A percentile compares a stretch with the other conserved stretches of the same genome.
Evolutionary conservation across 768 basidiomycete genomes (phyloP).

Genomic region (Xanthoconium purpureum): DNA sequence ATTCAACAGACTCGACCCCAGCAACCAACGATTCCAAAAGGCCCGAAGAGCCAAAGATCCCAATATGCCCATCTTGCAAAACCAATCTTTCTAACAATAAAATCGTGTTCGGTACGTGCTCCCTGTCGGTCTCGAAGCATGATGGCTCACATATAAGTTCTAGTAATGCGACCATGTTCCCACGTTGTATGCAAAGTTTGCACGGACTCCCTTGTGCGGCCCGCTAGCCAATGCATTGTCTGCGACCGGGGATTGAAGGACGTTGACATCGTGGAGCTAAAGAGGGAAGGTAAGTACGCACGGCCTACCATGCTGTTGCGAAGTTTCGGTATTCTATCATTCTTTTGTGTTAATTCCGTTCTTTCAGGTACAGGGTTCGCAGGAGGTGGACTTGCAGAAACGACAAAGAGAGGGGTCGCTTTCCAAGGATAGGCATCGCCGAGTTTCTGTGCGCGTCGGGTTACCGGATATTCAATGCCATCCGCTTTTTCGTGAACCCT

Average conservation of each 20-base stretch:
- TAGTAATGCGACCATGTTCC: slow-evolving; percentile 82
- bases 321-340: neutral
- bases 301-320: neutral
- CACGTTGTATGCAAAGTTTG: slow-evolving; percentile 93
- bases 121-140: neutral
- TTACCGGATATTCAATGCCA: neutral
- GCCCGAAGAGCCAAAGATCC: slow-evolving; percentile 53
- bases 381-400: slow-evolving; percentile 92
- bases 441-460: slow-evolving; percentile 1
- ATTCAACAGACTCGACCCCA: slow-evolving; percentile 39
- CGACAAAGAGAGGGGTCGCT: slow-evolving; percentile 70
- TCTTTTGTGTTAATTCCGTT: neutral
- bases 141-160: neutral
- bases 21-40: slow-evolving; percentile 35
- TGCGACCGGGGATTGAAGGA: slow-evolving; percentile 70
- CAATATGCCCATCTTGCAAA: slow-evolving; percentile 89
- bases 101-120: slow-evolving; percentile 59
- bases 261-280: slow-evolving; percentile 77
- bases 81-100: slow-evolving; percentile 77
- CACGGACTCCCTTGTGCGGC: slow-evolving; percentile 79
- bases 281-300: slow-evolving; percentile 71
- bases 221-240: slow-evolving; percentile 78
- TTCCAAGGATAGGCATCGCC: slow-evolving; percentile 69
- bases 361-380: slow-evolving; percentile 84
- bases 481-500: slow-evolving; percentile 1